These are phyloP conservation scores for Microcyclospora tardicrescens DNA, from an alignment of 2,329 filamentous ascomycete species.

Conservation along the genomic window DNA sequence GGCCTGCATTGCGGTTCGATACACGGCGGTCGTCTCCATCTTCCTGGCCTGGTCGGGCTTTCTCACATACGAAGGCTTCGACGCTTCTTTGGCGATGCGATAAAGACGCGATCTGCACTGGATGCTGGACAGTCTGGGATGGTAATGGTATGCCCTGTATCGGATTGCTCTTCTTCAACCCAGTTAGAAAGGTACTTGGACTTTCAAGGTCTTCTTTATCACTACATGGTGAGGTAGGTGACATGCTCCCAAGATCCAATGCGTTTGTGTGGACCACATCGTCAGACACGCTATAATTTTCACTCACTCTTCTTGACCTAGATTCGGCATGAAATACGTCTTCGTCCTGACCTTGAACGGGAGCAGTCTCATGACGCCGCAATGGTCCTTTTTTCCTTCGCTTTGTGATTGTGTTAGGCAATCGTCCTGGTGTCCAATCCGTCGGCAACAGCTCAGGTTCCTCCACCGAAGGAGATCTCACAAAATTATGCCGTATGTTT, in stretches of 20 bases:
- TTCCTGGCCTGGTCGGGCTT: too few species aligned
- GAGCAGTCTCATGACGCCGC: constrained; percentile 19
- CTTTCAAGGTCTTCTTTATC: not conserved
- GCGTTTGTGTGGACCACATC: constrained; percentile 5
- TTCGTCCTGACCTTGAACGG: constrained; percentile 8
- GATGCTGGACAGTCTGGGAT: not conserved
- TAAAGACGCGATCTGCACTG: not conserved
- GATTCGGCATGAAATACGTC: constrained; percentile 1
- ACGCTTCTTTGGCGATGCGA: not conserved
- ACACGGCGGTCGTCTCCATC: too few species aligned
- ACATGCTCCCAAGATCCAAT: constrained; percentile 9
- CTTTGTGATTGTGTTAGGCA: constrained; percentile 22
- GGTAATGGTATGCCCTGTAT: not conserved
- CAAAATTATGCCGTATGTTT: constrained; percentile 6
- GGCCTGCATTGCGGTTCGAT: too few species aligned
- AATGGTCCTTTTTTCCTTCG: constrained; percentile 17
- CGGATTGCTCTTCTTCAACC: not conserved
- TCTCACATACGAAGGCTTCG: not conserved
- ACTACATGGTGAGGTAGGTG: not conserved
- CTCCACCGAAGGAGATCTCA: not conserved
- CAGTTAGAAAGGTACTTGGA: too few species aligned
- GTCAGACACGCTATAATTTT: not conserved
- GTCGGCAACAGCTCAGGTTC: not conserved
- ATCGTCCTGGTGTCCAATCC: constrained; percentile 1
- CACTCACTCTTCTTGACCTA: not conserved